Percentiles rank a stretch among this genome's conserved stretches.
Conservation (phyloP, 2,329 filamentous ascomycete genomes). For the Botrytis porri region DNA sequence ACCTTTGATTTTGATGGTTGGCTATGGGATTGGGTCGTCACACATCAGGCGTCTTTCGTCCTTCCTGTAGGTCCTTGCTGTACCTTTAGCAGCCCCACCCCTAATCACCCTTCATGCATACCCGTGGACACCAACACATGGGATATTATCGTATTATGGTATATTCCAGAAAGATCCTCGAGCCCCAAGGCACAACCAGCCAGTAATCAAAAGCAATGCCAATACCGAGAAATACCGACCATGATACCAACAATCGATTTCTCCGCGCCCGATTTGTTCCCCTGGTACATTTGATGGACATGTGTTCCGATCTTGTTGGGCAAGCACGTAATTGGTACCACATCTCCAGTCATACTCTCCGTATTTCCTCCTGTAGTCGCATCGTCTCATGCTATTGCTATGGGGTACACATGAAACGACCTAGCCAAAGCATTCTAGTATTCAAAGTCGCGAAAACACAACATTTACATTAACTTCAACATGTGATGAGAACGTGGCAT, state of each 20-base stretch:
- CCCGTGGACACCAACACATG: neutral
- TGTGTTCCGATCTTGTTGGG: neutral
- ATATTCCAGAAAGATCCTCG: neutral
- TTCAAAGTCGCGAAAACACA: neutral
- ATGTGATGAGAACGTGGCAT: conserved; percentile 8
- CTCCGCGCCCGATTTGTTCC: neutral
- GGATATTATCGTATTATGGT: neutral
- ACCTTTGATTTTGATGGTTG: neutral
- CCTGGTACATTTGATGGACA: neutral
- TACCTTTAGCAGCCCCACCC: neutral
- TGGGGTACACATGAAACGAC: neutral
- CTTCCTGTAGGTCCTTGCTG: neutral
- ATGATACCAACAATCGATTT: neutral
- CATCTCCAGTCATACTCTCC: neutral
- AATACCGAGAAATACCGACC: neutral
- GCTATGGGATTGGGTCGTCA: neutral
- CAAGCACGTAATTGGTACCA: neutral
- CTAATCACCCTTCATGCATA: neutral
- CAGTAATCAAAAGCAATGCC: neutral
- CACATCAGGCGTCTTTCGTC: neutral
- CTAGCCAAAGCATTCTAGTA: neutral
- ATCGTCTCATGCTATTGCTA: neutral
- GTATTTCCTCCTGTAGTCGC: neutral
- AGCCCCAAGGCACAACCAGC: neutral
- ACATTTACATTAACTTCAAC: neutral